These are phyloP conservation scores for Ananas comosus DNA, from an alignment of 176 grass and related monocot genomes.

Conservation along the genomic window DNA sequence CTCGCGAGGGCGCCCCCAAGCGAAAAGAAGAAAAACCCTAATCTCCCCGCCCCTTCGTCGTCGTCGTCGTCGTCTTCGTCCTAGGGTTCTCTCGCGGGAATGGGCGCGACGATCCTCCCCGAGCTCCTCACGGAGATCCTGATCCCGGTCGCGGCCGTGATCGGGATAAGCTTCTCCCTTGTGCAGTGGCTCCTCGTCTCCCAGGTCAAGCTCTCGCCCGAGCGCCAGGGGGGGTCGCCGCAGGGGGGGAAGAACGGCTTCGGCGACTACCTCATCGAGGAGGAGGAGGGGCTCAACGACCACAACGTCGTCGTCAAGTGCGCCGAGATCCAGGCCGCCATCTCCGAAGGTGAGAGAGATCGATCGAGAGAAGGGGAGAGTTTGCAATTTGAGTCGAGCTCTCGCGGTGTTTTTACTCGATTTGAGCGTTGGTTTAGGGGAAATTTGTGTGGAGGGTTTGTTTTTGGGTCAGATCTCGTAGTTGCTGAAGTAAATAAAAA, in stretches of 20 bases:
- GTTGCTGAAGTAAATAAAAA: no score
- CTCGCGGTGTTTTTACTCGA: neutral
- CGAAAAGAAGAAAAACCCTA: neutral
- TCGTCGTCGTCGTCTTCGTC: no score
- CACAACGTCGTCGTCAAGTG: constrained; percentile 37
- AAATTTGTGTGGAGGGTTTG: neutral
- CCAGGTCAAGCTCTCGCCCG: constrained; percentile 51
- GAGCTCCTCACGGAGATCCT: constrained; percentile 62
- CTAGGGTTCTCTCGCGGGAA: neutral
- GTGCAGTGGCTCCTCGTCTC: constrained; percentile 71
- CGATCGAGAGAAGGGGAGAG: neutral
- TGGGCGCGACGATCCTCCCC: constrained; percentile 50
- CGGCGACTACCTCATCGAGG: constrained; percentile 55
- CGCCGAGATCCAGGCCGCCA: constrained; percentile 40
- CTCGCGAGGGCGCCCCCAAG: no score
- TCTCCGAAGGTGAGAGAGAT: constrained; percentile 32
- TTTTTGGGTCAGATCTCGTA: neutral
- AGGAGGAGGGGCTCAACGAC: constrained; percentile 34
- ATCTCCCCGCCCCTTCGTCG: neutral
- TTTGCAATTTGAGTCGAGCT: neutral
- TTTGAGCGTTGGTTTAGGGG: neutral
- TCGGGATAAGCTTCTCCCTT: constrained; percentile 71
- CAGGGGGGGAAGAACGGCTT: constrained; percentile 34
- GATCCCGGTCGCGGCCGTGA: constrained; percentile 48
- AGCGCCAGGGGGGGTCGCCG: neutral